Conservation (phyloP, 2,329 filamentous ascomycete species). For the Aspergillus alliaceus region DNA sequence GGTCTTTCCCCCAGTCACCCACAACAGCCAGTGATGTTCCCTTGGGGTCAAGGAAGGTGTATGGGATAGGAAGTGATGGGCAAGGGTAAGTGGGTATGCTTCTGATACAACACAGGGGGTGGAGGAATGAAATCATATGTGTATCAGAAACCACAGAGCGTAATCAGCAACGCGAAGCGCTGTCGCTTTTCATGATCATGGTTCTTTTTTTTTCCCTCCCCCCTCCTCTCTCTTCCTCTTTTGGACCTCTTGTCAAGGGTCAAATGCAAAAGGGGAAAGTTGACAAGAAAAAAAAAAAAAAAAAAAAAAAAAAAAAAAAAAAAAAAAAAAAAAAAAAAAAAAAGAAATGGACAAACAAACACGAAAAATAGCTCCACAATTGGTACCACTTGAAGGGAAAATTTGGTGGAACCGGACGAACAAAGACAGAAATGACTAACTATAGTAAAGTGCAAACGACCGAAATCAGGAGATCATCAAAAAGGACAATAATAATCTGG, state of each 20-base stretch:
- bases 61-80: slow-evolving; percentile 6
- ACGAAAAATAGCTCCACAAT: slow-evolving; percentile 11
- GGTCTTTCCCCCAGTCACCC: background rate
- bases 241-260: slow-evolving; percentile 1
- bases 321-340: slow-evolving; percentile 5
- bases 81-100: slow-evolving; percentile 5
- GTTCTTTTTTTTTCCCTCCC: background rate
- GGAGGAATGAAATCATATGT: slow-evolving; percentile 8
- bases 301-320: slow-evolving; percentile 1
- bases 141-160: slow-evolving; percentile 11
- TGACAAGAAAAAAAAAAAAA: background rate
- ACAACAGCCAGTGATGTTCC: background rate
- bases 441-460: background rate
- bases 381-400: slow-evolving; percentile 3
- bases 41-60: background rate
- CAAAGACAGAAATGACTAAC: background rate
- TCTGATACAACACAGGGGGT: slow-evolving; percentile 15
- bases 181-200: background rate
- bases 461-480: background rate
- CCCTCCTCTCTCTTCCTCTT: background rate
- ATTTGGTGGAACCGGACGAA: background rate
- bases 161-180: background rate
- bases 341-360: background rate
- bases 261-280: background rate
- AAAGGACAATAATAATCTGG: background rate